Percentiles rank a stretch among this genome's conserved stretches.
Evolutionary conservation across 192 early-diverging fungal species (phyloP).

Genomic region (Linnemannia elongata): DNA sequence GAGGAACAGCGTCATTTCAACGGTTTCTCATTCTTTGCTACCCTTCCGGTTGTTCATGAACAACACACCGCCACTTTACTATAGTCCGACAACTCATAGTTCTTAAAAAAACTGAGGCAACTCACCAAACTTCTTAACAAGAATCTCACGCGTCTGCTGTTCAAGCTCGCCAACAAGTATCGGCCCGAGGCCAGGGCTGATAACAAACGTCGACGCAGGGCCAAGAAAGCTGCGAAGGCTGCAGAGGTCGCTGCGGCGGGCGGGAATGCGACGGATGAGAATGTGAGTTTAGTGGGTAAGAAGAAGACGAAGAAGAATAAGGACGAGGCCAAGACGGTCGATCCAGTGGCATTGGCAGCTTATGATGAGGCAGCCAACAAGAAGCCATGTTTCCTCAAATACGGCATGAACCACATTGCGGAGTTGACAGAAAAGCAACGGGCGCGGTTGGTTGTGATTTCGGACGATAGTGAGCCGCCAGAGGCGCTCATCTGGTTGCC

Average conservation of each 20-base stretch:
- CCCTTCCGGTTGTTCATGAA: too few relatives aligned
- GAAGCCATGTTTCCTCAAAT: constrained; percentile 93
- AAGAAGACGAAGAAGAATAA: not conserved
- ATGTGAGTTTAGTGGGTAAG: constrained; percentile 64
- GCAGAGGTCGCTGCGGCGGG: constrained; percentile 14
- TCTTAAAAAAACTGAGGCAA: not conserved
- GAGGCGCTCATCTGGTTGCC: constrained; percentile 96
- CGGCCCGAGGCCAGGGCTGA: constrained; percentile 94
- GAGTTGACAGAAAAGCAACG: constrained; percentile 95
- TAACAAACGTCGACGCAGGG: constrained; percentile 88
- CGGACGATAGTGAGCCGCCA: constrained; percentile 95
- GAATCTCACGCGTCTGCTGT: constrained; percentile 93
- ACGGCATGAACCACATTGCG: constrained; percentile 98
- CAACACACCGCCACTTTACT: too few relatives aligned
- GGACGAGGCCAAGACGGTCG: not conserved
- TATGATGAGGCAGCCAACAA: constrained; percentile 66
- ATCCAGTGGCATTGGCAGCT: not conserved
- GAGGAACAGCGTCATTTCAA: not conserved
- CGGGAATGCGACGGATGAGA: constrained; percentile 84
- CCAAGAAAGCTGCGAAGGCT: constrained; percentile 14
- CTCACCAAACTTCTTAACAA: constrained; percentile 65
- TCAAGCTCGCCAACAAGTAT: constrained; percentile 97
- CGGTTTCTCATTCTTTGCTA: too few relatives aligned
- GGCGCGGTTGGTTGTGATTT: constrained; percentile 95
- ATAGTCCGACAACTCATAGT: too few relatives aligned